These are phyloP conservation scores for Rhodotorula sp. DNA, from an alignment of 1,284 basidiomycete genomes.

Conservation along the genomic window DNA sequence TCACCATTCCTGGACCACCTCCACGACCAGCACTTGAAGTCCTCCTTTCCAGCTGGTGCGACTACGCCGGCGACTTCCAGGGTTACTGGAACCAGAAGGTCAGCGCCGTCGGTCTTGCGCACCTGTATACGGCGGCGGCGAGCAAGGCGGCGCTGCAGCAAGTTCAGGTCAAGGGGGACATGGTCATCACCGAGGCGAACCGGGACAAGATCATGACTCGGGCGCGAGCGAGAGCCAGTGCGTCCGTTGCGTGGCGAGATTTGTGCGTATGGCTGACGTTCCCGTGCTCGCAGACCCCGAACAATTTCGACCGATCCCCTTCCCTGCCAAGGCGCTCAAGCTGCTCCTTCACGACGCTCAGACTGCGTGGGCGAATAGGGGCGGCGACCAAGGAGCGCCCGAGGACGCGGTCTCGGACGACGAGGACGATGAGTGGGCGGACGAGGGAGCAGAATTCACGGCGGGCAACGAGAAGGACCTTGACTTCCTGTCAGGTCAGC, in stretches of 20 bases:
- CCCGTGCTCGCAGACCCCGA: slow-evolving; percentile 61
- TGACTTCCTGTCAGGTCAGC: slow-evolving; percentile 34
- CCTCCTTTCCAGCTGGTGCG: slow-evolving; percentile 84
- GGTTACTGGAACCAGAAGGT: slow-evolving; percentile 88
- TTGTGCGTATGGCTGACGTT: neutral
- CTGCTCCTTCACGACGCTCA: slow-evolving; percentile 79
- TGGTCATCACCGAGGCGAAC: slow-evolving; percentile 75
- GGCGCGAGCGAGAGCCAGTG: slow-evolving; percentile 79
- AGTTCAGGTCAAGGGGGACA: slow-evolving; percentile 84
- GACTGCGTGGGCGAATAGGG: slow-evolving; percentile 57
- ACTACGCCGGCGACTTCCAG: slow-evolving; percentile 88
- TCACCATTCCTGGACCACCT: slow-evolving; percentile 56
- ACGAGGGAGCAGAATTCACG: slow-evolving; percentile 62
- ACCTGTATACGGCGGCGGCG: slow-evolving; percentile 62
- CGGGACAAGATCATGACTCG: slow-evolving; percentile 92
- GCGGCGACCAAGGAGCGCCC: slow-evolving; percentile 56
- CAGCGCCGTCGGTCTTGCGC: slow-evolving; percentile 75
- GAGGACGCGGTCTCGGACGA: slow-evolving; percentile 61
- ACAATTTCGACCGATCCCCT: slow-evolving; percentile 78
- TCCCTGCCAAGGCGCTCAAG: slow-evolving; percentile 89
- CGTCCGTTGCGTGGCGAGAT: slow-evolving; percentile 25
- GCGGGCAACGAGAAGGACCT: slow-evolving; percentile 41
- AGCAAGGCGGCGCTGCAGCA: slow-evolving; percentile 63
- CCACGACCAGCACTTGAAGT: slow-evolving; percentile 61
- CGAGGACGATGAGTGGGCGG: slow-evolving; percentile 87